Evolutionary conservation across 306 rosid species (phyloP).

Genomic region (Vigna nakashimae): DNA sequence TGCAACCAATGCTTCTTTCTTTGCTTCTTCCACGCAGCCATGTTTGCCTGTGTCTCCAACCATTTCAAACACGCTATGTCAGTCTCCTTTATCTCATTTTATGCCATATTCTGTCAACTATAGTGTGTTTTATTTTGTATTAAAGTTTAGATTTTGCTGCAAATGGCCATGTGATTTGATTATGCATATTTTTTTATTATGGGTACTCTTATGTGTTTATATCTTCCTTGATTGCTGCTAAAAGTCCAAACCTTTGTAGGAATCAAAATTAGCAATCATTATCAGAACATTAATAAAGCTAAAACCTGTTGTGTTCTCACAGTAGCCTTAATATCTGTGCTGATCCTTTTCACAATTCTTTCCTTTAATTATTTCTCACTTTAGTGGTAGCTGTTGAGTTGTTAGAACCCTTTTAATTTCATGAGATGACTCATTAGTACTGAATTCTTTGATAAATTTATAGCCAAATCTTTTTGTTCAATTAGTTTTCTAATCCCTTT

Average conservation of each 20-base stretch:
- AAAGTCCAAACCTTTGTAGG: neutral
- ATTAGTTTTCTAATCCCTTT: too few species aligned
- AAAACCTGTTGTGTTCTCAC: conserved; percentile 20
- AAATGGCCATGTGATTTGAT: neutral
- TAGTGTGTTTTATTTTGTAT: neutral
- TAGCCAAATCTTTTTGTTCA: neutral
- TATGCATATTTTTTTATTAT: neutral
- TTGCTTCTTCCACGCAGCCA: conserved; percentile 62
- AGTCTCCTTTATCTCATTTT: conserved; percentile 40
- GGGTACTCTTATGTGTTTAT: neutral
- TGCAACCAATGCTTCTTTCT: conserved; percentile 61
- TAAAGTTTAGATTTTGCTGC: neutral
- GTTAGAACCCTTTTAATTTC: neutral
- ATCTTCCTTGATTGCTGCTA: neutral
- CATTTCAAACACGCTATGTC: conserved; percentile 59
- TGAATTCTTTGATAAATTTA: neutral
- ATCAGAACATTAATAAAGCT: conserved; percentile 29
- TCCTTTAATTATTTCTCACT: conserved; percentile 1
- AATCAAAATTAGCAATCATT: conserved; percentile 18
- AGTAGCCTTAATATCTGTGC: neutral
- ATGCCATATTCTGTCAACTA: conserved; percentile 4
- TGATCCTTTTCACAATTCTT: neutral
- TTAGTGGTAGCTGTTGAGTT: conserved; percentile 9
- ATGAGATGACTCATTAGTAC: neutral
- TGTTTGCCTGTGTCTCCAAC: conserved; percentile 44